These are phyloP conservation scores for Yamadazyma siamensis DNA, from an alignment of 1,139 yeast species.

Conservation along the genomic window DNA sequence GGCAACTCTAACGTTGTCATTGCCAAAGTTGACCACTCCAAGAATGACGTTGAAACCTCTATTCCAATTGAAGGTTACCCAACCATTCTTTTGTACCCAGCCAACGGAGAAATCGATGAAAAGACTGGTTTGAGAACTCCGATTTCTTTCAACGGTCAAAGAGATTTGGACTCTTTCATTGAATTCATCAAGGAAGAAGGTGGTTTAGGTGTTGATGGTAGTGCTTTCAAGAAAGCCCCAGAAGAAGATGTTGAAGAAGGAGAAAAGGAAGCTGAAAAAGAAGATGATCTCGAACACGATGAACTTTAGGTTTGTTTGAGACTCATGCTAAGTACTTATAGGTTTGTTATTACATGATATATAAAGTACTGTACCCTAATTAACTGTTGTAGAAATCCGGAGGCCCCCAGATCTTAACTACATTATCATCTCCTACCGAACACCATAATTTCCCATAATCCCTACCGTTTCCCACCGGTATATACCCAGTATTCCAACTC, in stretches of 20 bases:
- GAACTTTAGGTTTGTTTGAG: conserved; percentile 25
- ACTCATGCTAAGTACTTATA: background rate
- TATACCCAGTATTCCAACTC: conserved; percentile 58
- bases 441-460: conserved; percentile 61
- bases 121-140: conserved; percentile 57
- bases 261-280: conserved; percentile 23
- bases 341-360: no score
- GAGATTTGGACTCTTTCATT: conserved; percentile 72
- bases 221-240: conserved; percentile 24
- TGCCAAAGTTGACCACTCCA: conserved; percentile 87
- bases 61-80: conserved; percentile 83
- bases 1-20: conserved; percentile 55
- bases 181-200: conserved; percentile 68
- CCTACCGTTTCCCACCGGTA: conserved; percentile 17
- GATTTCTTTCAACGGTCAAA: conserved; percentile 61
- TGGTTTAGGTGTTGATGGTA: conserved; percentile 55
- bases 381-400: conserved; percentile 13
- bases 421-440: conserved; percentile 80
- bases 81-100: conserved; percentile 88
- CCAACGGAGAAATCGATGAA: conserved; percentile 69
- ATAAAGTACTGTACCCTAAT: background rate
- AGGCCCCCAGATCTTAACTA: conserved; percentile 65
- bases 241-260: conserved; percentile 24
- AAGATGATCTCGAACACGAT: conserved; percentile 32
- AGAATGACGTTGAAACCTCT: conserved; percentile 77